phyloP scores from a whole-genome alignment of 495 filamentous ascomycete genomes.

The Penicillium diatomitis region DNA sequence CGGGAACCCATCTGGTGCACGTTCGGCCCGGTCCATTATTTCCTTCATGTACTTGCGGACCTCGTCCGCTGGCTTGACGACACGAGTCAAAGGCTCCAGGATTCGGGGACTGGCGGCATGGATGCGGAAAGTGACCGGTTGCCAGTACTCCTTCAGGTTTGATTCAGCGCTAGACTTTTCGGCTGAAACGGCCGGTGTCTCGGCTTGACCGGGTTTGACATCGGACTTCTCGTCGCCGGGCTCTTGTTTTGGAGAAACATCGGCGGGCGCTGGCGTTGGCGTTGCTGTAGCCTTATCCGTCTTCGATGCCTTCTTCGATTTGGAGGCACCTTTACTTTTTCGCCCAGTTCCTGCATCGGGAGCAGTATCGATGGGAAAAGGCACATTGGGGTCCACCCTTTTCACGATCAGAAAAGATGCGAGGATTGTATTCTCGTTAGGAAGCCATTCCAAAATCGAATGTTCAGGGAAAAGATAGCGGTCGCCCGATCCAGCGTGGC shows the following conservation, averaged over 20 bases:
- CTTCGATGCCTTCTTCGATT: conserved; percentile 31
- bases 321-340: conserved; percentile 25
- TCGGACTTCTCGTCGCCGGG: conserved; percentile 14
- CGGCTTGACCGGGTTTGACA: background rate
- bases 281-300: conserved; percentile 12
- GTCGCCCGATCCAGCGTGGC: conserved; percentile 66
- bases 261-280: conserved; percentile 5
- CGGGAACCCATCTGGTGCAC: conserved; percentile 58
- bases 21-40: conserved; percentile 64
- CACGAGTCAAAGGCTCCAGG: conserved; percentile 62
- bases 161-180: conserved; percentile 5
- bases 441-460: conserved; percentile 67
- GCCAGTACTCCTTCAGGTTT: conserved; percentile 67
- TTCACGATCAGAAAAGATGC: conserved; percentile 44
- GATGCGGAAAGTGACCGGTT: conserved; percentile 78
- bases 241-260: conserved; percentile 11
- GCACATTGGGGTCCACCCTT: conserved; percentile 37
- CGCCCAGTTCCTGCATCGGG: conserved; percentile 19
- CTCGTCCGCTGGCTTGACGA: conserved; percentile 72
- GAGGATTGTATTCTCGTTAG: conserved; percentile 37
- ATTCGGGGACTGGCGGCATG: conserved; percentile 51
- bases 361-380: conserved; percentile 30
- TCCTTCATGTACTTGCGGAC: conserved; percentile 76
- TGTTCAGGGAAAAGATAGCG: conserved; percentile 84
- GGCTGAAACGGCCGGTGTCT: conserved; percentile 1